phyloP scores from a whole-genome alignment of 257 asterid species.

The Gentiana straminea region DNA sequence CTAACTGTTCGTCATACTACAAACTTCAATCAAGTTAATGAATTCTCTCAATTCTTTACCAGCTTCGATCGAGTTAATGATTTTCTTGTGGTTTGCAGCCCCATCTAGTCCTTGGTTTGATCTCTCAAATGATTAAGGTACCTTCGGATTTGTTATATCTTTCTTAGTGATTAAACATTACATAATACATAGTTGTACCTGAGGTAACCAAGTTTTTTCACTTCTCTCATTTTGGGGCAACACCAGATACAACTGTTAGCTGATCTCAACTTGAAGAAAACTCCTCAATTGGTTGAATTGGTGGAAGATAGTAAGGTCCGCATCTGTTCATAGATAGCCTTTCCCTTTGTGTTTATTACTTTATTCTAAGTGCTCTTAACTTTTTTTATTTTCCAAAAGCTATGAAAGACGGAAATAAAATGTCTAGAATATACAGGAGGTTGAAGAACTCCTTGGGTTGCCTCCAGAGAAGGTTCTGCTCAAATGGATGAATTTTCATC shows the following conservation, averaged over 20 bases:
- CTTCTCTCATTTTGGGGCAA: slow-evolving; percentile 8
- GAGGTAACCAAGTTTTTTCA: neutral
- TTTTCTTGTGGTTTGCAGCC: slow-evolving; percentile 42
- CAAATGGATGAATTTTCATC: slow-evolving; percentile 96
- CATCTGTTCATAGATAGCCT: slow-evolving; percentile 8
- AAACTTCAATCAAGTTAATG: neutral
- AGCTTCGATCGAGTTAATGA: slow-evolving; percentile 1
- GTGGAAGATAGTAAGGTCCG: slow-evolving; percentile 82
- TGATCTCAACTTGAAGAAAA: slow-evolving; percentile 82
- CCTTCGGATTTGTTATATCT: neutral
- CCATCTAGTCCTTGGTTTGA: slow-evolving; percentile 83
- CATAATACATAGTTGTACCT: neutral
- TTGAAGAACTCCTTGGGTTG: slow-evolving; percentile 78
- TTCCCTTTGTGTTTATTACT: neutral
- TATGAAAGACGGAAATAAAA: slow-evolving; percentile 7
- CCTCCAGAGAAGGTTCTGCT: slow-evolving; percentile 73
- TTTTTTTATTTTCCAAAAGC: neutral
- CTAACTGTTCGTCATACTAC: neutral
- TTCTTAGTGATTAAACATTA: neutral
- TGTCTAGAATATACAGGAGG: slow-evolving; percentile 38
- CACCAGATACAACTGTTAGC: slow-evolving; percentile 85
- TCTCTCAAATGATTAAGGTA: slow-evolving; percentile 94
- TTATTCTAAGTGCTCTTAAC: neutral
- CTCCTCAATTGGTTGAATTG: slow-evolving; percentile 87
- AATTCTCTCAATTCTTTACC: neutral